Conservation (phyloP, 371 early-diverging fungal species). For the Sporodiniella umbellata region DNA sequence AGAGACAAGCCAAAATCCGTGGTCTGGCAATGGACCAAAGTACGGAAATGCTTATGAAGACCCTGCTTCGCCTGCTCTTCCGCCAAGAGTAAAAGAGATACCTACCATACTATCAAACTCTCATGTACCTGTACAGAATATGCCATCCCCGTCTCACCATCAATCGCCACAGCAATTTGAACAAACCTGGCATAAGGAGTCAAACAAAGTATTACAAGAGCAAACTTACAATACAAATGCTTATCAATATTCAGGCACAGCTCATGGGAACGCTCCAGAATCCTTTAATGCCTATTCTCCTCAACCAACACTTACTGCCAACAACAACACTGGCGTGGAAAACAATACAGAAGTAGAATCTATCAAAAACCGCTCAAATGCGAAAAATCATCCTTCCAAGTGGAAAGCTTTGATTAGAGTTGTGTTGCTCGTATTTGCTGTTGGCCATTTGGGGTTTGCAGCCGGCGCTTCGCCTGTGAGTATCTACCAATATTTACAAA, state of each 20-base stretch:
- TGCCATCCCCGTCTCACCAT: conserved; percentile 38
- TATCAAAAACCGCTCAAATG: neutral
- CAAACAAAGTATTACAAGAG: conserved; percentile 21
- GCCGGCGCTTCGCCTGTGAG: conserved; percentile 52
- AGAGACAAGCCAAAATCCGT: neutral
- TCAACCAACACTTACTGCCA: neutral
- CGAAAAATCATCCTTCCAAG: conserved; percentile 19
- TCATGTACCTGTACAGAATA: conserved; percentile 15
- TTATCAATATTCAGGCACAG: conserved; percentile 28
- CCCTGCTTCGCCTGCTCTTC: conserved; percentile 13
- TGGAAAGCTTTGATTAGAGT: conserved; percentile 33
- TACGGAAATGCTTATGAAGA: conserved; percentile 29
- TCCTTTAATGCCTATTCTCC: conserved; percentile 18
- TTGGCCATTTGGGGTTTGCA: conserved; percentile 49
- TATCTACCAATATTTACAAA: neutral
- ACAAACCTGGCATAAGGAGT: conserved; percentile 24
- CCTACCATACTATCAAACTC: conserved; percentile 2
- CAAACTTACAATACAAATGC: conserved; percentile 13
- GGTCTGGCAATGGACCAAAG: conserved; percentile 4
- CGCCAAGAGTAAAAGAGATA: conserved; percentile 13
- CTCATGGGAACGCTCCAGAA: conserved; percentile 14
- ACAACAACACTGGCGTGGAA: neutral
- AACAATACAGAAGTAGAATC: conserved; percentile 7
- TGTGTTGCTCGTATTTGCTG: conserved; percentile 29
- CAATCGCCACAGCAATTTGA: conserved; percentile 8